These are phyloP conservation scores for Drechslerella stenobrocha DNA, from an alignment of 2,329 filamentous ascomycete species.

Conservation along the genomic window DNA sequence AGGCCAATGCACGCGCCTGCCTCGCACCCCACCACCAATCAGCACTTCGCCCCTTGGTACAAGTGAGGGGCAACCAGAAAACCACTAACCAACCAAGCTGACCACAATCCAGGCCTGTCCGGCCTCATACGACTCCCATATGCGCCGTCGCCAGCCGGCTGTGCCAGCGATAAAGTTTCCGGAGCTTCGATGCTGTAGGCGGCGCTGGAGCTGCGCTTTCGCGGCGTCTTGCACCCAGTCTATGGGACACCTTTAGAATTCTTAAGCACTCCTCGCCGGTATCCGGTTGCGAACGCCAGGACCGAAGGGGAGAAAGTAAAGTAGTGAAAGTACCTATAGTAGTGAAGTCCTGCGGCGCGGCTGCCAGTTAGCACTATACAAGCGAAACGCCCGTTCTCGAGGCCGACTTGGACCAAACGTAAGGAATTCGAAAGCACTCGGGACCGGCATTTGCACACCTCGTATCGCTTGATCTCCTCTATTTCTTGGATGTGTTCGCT, in stretches of 20 bases:
- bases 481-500: conserved; percentile 83
- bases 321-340: conserved; percentile 68
- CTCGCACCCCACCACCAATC: not conserved
- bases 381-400: not conserved
- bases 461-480: conserved; percentile 95
- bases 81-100: conserved; percentile 71
- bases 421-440: too few relatives aligned
- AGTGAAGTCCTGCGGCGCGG: conserved; percentile 75
- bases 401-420: too few relatives aligned
- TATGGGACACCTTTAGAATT: conserved; percentile 57
- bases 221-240: conserved; percentile 99
- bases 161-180: conserved; percentile 72
- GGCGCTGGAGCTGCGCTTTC: conserved; percentile 80
- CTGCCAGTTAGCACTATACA: conserved; percentile 2
- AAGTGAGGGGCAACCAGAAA: not conserved
- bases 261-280: conserved; percentile 46
- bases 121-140: conserved; percentile 88
- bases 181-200: conserved; percentile 71
- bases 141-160: conserved; percentile 74
- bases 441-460: conserved; percentile 60
- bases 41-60: not conserved
- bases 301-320: not conserved
- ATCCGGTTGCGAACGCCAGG: not conserved
- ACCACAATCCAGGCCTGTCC: conserved; percentile 98
- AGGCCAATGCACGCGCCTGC: conserved; percentile 80